Evolutionary conservation across 1,139 yeast genomes (phyloP), one percentile per base, ranked within the genome.

Genomic region (Pichia sp.): DNA sequence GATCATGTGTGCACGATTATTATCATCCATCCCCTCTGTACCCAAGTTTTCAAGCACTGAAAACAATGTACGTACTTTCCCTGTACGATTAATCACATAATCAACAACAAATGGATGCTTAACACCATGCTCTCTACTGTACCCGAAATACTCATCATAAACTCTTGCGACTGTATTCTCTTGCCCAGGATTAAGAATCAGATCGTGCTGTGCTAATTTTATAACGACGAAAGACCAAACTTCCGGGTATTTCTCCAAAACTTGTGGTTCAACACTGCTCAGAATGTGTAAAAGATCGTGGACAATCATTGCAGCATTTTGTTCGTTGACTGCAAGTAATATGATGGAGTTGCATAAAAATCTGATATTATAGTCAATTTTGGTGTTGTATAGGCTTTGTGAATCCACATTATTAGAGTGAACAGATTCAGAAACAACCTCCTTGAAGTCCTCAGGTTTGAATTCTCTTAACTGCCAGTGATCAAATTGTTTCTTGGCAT

Each of bases 381-480:
- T 46, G 3, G 41, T 27, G 19, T 41, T 39, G 29, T 32, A 20
- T 20, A 38, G 28, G 9, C 32, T 14, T 9, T 28, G 30, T 6
- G 23, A 22, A 19, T 30, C 33, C 11, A 21, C 17, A 4, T 27
- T 31, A 16, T 15, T 8, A 26, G 16, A 16, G 3, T 12, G 28
- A 37, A 22, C 21, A 13, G 24, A 27, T 2, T 32, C 20, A 3
- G 26, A 12, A n/a, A 23, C 4, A 5, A n/a, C 8, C n/a, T 23
- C 12, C 8, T 8, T 11, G 34, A 55, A 55, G 3, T 52, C 54
- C 13, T 46, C 51, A n/a, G 55, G 47, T 31, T 54, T 50, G 30
- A 55, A 53, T 18, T 49, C 45, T 24, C 51, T 50, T 11, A 55
- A 35, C 34, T 53, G 51, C 59, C 59, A 55, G 30, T 44, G 47